Conservation (phyloP, 345 rosid genomes). For the Eucalyptus microcorys region DNA sequence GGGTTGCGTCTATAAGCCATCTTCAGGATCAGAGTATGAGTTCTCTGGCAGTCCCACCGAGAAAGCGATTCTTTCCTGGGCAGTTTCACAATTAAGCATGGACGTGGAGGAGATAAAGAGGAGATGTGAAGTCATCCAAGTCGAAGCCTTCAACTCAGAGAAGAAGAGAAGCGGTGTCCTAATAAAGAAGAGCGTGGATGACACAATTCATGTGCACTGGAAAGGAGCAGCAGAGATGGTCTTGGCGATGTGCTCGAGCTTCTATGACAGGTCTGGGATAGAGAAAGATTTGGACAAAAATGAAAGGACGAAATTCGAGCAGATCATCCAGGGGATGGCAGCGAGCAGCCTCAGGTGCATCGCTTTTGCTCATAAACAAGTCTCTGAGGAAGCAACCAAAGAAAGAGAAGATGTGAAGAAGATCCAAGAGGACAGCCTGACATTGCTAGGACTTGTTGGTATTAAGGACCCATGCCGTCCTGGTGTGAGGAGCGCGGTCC, state of each 20-base stretch:
- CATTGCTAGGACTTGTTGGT: conserved; percentile 52
- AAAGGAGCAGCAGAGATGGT: conserved; percentile 75
- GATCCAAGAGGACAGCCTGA: conserved; percentile 29
- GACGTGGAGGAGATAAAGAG: conserved; percentile 22
- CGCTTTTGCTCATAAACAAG: conserved; percentile 50
- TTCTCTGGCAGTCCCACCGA: conserved; percentile 61
- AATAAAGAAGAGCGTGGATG: conserved; percentile 18
- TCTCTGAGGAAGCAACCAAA: not conserved
- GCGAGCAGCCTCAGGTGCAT: conserved; percentile 37
- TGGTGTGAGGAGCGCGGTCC: conserved; percentile 51
- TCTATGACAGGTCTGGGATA: conserved; percentile 33
- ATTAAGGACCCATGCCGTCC: conserved; percentile 67
- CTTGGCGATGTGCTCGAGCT: conserved; percentile 53
- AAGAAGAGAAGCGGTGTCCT: conserved; percentile 60
- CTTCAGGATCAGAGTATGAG: conserved; percentile 13
- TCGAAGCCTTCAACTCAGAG: conserved; percentile 58
- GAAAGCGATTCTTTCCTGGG: conserved; percentile 70
- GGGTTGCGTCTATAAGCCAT: conserved; percentile 23
- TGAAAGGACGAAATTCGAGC: conserved; percentile 17
- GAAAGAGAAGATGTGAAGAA: not conserved
- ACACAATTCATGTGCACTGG: conserved; percentile 42
- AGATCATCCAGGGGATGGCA: conserved; percentile 50
- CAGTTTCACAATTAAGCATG: conserved; percentile 21
- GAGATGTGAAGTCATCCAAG: conserved; percentile 24
- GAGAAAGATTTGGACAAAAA: conserved; percentile 8